Base-by-base conservation (phyloP, 495 filamentous ascomycete genomes). In the Neohortaea acidophila region DNA sequence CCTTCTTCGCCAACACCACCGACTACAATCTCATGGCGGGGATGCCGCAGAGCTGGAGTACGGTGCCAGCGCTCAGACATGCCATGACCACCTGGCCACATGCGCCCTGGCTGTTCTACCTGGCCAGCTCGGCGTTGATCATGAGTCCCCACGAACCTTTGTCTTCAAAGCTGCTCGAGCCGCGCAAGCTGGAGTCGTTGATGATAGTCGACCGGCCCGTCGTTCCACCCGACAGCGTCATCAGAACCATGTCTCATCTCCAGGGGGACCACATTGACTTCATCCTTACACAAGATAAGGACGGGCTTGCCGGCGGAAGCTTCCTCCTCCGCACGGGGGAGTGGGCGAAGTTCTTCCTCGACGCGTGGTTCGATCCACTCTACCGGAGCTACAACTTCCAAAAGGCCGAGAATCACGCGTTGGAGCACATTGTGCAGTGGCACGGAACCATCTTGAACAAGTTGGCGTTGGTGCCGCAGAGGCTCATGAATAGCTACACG, bases 361-460 rank as follows among this genome's bases (percentile, higher is more conserved):
- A 96, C 56, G 77, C 84, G 0, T 99, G 91, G 91, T 94, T 84
- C 51, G 85, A 94, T 58, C 91, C 91, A 20, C 55, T 96, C 26
- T 96, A 85, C 60, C 72, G 87, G 37, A 79, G 66, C 44, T 96
- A 96, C 61, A 89, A 89, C 51, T 96, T 96, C 53, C 83, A 87
- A 52, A 94, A 86, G 58, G 85, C 84, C 1, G 91, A 99, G 56
- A 70, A 66, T 18, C 86, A 96, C 68, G 86, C 85, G 32, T 59
- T 99, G 69, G 91, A 57, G 44, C 59, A 62, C 47, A 57, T 62
- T 25, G 59, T 62, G 38, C 59, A 62, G 56, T 99, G 91, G 91
- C 91, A 99, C 55, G 85, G 89, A n/a, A 99, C 89, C 0, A 83
- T 96, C 37, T 69, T 99, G 14, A 79, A 85, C 15, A 83, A 83